Evolutionary conservation across 2,329 filamentous ascomycete genomes (phyloP), one percentile per base, ranked within the genome.

Genomic region (Hypoxylon sp.): DNA sequence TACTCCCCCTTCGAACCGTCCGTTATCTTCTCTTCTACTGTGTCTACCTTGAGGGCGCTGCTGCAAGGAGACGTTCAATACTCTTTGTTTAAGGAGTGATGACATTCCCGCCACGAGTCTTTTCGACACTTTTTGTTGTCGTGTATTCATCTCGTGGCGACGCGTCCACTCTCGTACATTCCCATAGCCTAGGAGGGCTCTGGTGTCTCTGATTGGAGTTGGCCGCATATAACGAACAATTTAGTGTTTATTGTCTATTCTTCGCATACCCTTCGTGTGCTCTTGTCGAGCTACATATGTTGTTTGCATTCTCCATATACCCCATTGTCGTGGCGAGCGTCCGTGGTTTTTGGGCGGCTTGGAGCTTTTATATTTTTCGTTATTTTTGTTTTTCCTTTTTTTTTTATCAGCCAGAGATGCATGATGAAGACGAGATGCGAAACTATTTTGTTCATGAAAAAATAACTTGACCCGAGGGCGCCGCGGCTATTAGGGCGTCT

Each of bases 181-280:
- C 58, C 48, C 53, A 53, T 51, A 62, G 53, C 50, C 51, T 53
- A 6, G 45, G 60, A 35, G 24, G 42, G 46, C 40, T 54, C 42
- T 43, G 9, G 46, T 45, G 20, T 35, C 35, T 51, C 23, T 24
- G 23, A 33, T 41, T 26, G 46, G 52, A 61, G 58, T 43, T 51
- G 23, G 35, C 58, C 51, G 45, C 54, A 67, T 65, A 67, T 67
- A 62, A 63, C 59, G 63, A 66, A 63, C 42, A 48, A 66, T 62
- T 15, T 70, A 69, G 64, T 69, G 60, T 69, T 58, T 70, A 70
- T 69, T 68, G 59, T 69, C 53, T 68, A 69, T 68, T 67, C 33
- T 38, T 56, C 51, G 35, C 20, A 58, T 54, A 54, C 53, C 45
- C 7, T 59, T 61, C 50, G 51, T 29, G 51, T 29, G 51, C 55